Evolutionary conservation across 2,329 filamentous ascomycete genomes (phyloP).

Genomic region (Colletotrichum sp.): DNA sequence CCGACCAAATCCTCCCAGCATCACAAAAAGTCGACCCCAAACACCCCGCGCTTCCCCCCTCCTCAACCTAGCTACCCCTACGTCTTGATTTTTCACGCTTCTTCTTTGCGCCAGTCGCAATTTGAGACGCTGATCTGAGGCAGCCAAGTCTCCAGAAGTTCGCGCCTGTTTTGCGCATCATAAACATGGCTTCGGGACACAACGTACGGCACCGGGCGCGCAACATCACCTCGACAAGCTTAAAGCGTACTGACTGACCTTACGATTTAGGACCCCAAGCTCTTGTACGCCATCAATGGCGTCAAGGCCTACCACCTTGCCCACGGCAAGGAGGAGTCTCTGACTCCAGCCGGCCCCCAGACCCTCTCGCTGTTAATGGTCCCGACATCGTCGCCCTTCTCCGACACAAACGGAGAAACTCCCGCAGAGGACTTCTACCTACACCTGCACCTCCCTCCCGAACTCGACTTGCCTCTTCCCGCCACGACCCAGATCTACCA

Average conservation of each 20-base stretch:
- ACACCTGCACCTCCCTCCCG: slow-evolving; percentile 90
- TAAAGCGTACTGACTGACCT: neutral
- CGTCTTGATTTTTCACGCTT: neutral
- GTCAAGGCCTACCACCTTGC: slow-evolving; percentile 92
- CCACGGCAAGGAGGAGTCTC: slow-evolving; percentile 81
- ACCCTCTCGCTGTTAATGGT: slow-evolving; percentile 96
- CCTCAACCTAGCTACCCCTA: neutral
- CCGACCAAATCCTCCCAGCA: neutral
- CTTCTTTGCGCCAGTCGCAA: neutral
- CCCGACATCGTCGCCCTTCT: slow-evolving; percentile 79
- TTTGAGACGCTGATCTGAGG: neutral
- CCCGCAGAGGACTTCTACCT: slow-evolving; percentile 94
- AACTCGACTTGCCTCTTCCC: slow-evolving; percentile 90
- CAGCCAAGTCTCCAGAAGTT: neutral
- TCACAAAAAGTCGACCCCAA: neutral
- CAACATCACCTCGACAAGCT: neutral
- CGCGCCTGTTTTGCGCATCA: neutral
- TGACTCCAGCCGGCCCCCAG: slow-evolving; percentile 87
- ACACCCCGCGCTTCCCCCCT: neutral
- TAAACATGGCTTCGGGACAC: slow-evolving; percentile 48
- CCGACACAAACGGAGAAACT: slow-evolving; percentile 63
- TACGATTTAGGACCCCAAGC: slow-evolving; percentile 60
- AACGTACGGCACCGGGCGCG: slow-evolving; percentile 37
- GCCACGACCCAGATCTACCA: slow-evolving; percentile 98
- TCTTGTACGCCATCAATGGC: slow-evolving; percentile 77